phyloP scores from a whole-genome alignment of 495 filamentous ascomycete species.

The Talaromyces adpressus region DNA sequence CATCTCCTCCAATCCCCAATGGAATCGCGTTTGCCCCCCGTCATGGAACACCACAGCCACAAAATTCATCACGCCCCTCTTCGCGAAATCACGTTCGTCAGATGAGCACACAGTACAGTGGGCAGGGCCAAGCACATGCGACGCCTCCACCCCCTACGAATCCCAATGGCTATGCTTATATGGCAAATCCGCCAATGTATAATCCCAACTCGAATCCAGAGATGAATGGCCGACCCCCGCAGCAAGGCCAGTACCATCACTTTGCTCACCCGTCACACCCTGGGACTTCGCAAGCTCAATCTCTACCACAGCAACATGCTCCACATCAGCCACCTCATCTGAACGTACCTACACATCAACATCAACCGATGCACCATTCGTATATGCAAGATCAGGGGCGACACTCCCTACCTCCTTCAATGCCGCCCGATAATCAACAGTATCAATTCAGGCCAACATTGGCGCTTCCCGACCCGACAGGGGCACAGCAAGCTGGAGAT shows the following conservation, averaged over 20 bases:
- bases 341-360: constrained; percentile 25
- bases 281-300: constrained; percentile 24
- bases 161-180: constrained; percentile 75
- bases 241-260: constrained; percentile 40
- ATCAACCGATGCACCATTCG: constrained; percentile 52
- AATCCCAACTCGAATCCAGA: constrained; percentile 56
- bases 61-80: constrained; percentile 66
- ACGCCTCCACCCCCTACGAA: constrained; percentile 54
- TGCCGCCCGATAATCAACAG: constrained; percentile 30
- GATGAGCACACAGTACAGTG: constrained; percentile 66
- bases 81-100: constrained; percentile 74
- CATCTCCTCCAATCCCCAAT: constrained; percentile 83
- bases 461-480: constrained; percentile 25
- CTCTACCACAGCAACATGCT: constrained; percentile 30
- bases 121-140: constrained; percentile 47
- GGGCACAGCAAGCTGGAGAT: constrained; percentile 30
- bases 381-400: constrained; percentile 63
- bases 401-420: constrained; percentile 45
- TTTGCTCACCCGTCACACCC: constrained; percentile 36
- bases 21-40: constrained; percentile 64
- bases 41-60: constrained; percentile 74
- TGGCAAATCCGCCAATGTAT: constrained; percentile 80
- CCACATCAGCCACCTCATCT: constrained; percentile 33
- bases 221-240: constrained; percentile 31
- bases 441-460: constrained; percentile 30